These are phyloP conservation scores for Excoecaria agallocha DNA, from an alignment of 345 rosid genomes.

Conservation along the genomic window DNA sequence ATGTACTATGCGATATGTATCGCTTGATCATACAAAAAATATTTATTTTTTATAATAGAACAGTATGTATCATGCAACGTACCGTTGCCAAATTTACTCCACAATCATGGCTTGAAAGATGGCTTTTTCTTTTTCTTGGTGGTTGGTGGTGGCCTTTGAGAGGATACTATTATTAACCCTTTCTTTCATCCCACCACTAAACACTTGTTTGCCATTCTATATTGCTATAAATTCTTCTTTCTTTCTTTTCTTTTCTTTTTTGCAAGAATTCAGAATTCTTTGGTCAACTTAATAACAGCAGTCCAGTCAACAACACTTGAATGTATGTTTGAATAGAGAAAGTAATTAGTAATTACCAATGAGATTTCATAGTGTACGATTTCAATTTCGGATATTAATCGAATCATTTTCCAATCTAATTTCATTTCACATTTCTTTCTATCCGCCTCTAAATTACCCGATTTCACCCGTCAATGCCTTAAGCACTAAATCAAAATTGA, in stretches of 20 bases:
- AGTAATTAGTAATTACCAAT: background rate
- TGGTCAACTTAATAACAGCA: background rate
- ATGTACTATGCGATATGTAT: too few relatives aligned
- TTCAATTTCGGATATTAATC: too few relatives aligned
- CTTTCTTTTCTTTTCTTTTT: background rate
- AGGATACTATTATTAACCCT: conserved; percentile 18
- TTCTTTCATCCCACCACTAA: conserved; percentile 13
- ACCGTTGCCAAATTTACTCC: background rate
- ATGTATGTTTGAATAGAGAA: background rate
- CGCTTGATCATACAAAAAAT: too few relatives aligned
- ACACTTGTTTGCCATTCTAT: background rate
- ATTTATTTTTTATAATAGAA: too few relatives aligned
- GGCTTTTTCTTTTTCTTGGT: conserved; percentile 8
- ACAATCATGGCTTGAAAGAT: conserved; percentile 22
- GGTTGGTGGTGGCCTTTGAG: conserved; percentile 13
- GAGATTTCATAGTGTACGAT: too few relatives aligned
- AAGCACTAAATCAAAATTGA: too few relatives aligned
- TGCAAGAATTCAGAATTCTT: background rate
- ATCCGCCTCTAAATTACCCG: too few relatives aligned
- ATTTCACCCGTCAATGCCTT: background rate
- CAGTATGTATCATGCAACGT: too few relatives aligned
- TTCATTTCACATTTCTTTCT: too few relatives aligned
- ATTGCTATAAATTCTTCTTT: background rate
- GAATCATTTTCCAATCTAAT: too few relatives aligned
- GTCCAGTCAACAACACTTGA: background rate